Conservation (phyloP, 495 filamentous ascomycete species). For the Hyaloscypha bicolor region DNA sequence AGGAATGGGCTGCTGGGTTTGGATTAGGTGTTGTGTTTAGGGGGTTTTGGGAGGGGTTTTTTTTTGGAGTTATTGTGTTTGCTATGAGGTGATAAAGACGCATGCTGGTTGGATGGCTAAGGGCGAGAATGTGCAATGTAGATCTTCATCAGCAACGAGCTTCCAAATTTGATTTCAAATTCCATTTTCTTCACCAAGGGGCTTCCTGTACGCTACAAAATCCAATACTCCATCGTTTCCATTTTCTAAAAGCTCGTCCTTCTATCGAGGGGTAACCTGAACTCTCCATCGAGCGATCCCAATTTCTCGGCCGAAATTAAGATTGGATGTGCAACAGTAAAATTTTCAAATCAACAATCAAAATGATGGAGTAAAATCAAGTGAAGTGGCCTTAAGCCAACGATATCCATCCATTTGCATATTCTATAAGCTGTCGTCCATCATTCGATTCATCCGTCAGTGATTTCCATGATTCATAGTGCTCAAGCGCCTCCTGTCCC, state of each 20-base stretch:
- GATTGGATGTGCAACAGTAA: not conserved
- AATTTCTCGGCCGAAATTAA: conserved; percentile 1
- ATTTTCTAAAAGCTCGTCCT: not conserved
- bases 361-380: not conserved
- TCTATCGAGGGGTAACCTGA: not conserved
- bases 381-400: conserved; percentile 2
- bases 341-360: not conserved
- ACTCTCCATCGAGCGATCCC: not conserved
- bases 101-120: no score
- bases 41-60: no score
- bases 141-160: no score
- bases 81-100: no score
- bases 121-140: no score
- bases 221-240: no score
- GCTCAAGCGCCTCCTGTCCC: not conserved
- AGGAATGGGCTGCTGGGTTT: no score
- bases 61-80: no score
- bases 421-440: not conserved
- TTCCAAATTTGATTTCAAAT: no score
- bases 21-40: no score
- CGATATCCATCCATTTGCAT: conserved; percentile 5
- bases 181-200: no score
- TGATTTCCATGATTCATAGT: not conserved
- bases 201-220: no score
- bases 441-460: not conserved